Evolutionary conservation across 768 basidiomycete genomes (phyloP).

Genomic region (Termitomyces sp.): DNA sequence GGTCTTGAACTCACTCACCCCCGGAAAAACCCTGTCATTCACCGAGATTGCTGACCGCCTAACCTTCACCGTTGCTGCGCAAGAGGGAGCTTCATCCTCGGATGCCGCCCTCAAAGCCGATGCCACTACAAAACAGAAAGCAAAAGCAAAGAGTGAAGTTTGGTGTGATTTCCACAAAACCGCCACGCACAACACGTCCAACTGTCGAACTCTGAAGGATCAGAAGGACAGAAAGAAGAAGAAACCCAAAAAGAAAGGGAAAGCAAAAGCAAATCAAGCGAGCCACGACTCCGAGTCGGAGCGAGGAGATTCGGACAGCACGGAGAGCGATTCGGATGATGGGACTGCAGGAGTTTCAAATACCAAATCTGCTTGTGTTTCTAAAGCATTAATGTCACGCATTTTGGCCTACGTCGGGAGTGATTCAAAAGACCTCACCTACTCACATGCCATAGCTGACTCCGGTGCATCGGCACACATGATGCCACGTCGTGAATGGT

Average conservation of each 20-base stretch:
- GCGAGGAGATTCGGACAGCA: neutral
- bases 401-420: too few species aligned
- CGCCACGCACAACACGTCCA: neutral
- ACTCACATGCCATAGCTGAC: too few species aligned
- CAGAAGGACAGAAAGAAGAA: neutral
- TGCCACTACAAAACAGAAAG: neutral
- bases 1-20: neutral
- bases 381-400: too few species aligned
- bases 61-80: neutral
- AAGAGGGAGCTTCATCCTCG: neutral
- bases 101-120: neutral
- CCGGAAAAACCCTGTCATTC: neutral
- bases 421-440: too few species aligned
- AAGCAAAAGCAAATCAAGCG: neutral
- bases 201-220: neutral
- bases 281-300: neutral
- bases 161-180: neutral
- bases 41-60: neutral
- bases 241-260: neutral
- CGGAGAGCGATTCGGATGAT: neutral
- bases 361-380: neutral
- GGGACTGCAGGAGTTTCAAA: neutral
- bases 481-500: too few species aligned
- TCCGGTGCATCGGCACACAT: too few species aligned
- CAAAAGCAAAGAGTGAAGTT: neutral